phyloP scores from a whole-genome alignment of 495 filamentous ascomycete genomes.

The Tuber microsphaerosporum region DNA sequence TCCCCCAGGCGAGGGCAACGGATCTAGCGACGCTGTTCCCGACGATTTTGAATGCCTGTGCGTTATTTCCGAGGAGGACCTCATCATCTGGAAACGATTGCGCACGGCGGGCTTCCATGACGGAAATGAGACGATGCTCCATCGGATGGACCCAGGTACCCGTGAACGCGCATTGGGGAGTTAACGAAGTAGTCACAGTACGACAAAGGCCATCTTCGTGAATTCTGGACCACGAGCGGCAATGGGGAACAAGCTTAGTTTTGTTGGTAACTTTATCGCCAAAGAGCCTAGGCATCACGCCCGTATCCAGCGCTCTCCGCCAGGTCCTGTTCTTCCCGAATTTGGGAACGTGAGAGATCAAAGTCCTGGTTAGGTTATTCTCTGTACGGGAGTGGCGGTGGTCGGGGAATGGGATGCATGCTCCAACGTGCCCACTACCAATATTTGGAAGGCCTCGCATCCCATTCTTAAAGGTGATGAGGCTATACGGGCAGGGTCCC shows the following conservation, averaged over 20 bases:
- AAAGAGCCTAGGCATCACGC: slow-evolving; percentile 26
- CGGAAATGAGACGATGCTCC: slow-evolving; percentile 51
- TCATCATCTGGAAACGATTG: slow-evolving; percentile 64
- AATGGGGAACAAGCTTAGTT: slow-evolving; percentile 16
- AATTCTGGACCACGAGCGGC: slow-evolving; percentile 50
- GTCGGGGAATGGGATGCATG: slow-evolving; percentile 57
- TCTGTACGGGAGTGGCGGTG: slow-evolving; percentile 48
- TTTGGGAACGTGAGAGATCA: slow-evolving; percentile 45
- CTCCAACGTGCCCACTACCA: slow-evolving; percentile 49
- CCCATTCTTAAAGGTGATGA: slow-evolving; percentile 47
- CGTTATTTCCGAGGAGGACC: slow-evolving; percentile 53
- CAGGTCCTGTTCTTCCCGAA: slow-evolving; percentile 24
- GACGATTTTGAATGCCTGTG: slow-evolving; percentile 54
- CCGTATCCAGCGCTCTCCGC: slow-evolving; percentile 27
- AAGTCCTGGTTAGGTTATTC: slow-evolving; percentile 22
- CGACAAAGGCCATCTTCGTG: slow-evolving; percentile 49
- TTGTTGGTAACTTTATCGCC: slow-evolving; percentile 8
- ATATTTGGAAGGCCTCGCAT: slow-evolving; percentile 56
- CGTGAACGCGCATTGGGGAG: slow-evolving; percentile 47
- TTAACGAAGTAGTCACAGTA: slow-evolving; percentile 51
- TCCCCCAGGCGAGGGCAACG: slow-evolving; percentile 56
- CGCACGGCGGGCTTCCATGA: slow-evolving; percentile 58
- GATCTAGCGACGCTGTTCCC: slow-evolving; percentile 66
- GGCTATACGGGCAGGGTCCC: slow-evolving; percentile 53
- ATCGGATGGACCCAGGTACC: slow-evolving; percentile 55